Conservation (phyloP, 139 green algal genomes). For the Coelastrella sp. region DNA sequence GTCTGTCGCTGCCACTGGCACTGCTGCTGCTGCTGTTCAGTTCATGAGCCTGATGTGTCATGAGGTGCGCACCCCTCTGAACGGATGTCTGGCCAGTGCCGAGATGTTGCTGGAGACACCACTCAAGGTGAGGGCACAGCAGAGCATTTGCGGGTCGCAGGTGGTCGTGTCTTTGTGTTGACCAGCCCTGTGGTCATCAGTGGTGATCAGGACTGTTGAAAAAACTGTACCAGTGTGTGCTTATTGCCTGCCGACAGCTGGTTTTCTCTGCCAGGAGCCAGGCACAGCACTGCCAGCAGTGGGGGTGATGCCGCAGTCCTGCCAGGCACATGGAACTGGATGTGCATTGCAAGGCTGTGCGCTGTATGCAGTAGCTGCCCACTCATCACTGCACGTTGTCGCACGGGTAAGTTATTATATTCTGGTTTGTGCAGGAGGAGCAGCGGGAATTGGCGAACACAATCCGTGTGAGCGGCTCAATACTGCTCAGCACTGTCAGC, state of each 20-base stretch:
- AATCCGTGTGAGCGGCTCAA: conserved; percentile 82
- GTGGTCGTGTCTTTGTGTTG: too few relatives aligned
- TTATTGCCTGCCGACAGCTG: too few relatives aligned
- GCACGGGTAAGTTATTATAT: neutral
- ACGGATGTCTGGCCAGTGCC: conserved; percentile 86
- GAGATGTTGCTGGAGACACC: conserved; percentile 91
- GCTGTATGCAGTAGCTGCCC: too few relatives aligned
- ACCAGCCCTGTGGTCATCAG: too few relatives aligned
- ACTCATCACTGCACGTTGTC: neutral
- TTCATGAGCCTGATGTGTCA: conserved; percentile 69
- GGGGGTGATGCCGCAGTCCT: too few relatives aligned
- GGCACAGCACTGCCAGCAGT: too few relatives aligned
- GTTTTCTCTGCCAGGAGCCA: too few relatives aligned
- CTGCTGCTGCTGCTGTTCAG: conserved; percentile 9
- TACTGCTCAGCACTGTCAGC: conserved; percentile 86
- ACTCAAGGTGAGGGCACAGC: conserved; percentile 52
- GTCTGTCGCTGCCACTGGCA: neutral
- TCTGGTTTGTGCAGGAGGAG: conserved; percentile 60
- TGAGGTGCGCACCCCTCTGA: conserved; percentile 84
- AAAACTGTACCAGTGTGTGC: too few relatives aligned
- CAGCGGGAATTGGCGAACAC: conserved; percentile 87
- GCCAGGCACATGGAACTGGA: too few relatives aligned
- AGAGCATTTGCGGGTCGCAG: neutral
- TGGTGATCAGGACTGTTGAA: too few relatives aligned
- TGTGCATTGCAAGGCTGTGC: too few relatives aligned